Evolutionary conservation across 2,329 filamentous ascomycete genomes (phyloP), one percentile per base, ranked within the genome.

Genomic region (Xylaria sp.): DNA sequence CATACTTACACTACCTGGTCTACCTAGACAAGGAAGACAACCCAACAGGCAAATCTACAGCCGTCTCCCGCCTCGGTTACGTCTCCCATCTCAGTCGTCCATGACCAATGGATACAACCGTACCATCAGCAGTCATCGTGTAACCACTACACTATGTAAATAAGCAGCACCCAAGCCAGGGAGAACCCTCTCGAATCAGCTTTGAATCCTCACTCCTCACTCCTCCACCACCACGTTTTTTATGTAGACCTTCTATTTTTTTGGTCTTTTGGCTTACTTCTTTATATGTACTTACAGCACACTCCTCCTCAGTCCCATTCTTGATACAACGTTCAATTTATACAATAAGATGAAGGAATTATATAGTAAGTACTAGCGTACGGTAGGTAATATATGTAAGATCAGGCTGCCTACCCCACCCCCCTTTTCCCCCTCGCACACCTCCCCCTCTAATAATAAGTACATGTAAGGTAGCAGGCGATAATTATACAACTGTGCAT

Each of bases 61-160:
- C 25, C 20, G 20, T 27, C 54, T 50, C 11, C 13, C 22, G 9
- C 15, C 15, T n/a, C n/a, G n/a, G n/a, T n/a, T n/a, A n/a, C n/a
- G n/a, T 50, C 11, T 39, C 60, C 47, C 31, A 29, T 56, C 55
- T 55, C 42, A 44, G 25, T 36, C 36, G 29, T 25, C 45, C 44
- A 39, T 65, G 57, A 65, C 66, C 57, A 65, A 62, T 53, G 39
- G 42, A 68, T 65, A 65, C 66, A 17, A 68, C 66, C 44, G 53
- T 65, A 20, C 36, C 39, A 68, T 68, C 61, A 47, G 61, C 61
- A 61, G 57, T 47, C 31, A 61, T 65, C 57, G 65, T 64, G 42
- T 54, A 61, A 53, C 17, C 33, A 31, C n/a, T n/a, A n/a, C n/a
- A n/a, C 1, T 49, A 10, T 15, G 36, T 39, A 39, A 42, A 38